These are phyloP conservation scores for Puccinia novopanici DNA, from an alignment of 1,284 basidiomycete species.

Conservation along the genomic window DNA sequence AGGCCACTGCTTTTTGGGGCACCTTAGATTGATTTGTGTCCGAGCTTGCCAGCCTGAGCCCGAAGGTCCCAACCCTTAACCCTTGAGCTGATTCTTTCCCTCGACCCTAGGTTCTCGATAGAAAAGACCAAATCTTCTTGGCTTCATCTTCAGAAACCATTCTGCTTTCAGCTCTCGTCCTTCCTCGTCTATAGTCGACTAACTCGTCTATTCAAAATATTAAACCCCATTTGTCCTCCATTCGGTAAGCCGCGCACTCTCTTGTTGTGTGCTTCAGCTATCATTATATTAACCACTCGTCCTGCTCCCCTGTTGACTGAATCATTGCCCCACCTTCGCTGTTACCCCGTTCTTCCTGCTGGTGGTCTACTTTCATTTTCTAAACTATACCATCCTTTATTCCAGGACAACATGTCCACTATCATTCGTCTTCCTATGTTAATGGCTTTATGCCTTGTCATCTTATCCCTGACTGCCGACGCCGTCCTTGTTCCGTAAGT, in stretches of 20 bases:
- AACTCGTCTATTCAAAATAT: neutral
- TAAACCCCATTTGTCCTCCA: neutral
- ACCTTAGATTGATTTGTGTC: neutral
- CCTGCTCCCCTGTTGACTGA: neutral
- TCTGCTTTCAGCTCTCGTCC: too few species aligned
- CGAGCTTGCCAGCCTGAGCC: neutral
- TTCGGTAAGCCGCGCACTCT: conserved; percentile 22
- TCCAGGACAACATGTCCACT: neutral
- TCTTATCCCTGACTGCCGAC: neutral
- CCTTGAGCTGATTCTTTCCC: conserved; percentile 11
- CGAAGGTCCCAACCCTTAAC: neutral
- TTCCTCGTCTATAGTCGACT: neutral
- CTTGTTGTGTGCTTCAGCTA: neutral
- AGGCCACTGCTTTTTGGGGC: neutral
- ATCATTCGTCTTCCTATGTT: neutral
- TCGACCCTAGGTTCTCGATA: neutral
- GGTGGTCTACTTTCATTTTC: too few species aligned
- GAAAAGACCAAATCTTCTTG: conserved; percentile 6
- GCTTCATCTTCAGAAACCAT: neutral
- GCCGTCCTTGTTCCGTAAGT: conserved; percentile 39
- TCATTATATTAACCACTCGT: neutral
- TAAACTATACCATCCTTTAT: neutral
- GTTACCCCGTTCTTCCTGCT: too few species aligned
- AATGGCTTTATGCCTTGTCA: conserved; percentile 4
- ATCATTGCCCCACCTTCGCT: neutral